Evolutionary conservation across 352 stramenopile genomes (phyloP), one percentile per base, ranked within the genome.

Genomic region (Sclerospora graminicola): DNA sequence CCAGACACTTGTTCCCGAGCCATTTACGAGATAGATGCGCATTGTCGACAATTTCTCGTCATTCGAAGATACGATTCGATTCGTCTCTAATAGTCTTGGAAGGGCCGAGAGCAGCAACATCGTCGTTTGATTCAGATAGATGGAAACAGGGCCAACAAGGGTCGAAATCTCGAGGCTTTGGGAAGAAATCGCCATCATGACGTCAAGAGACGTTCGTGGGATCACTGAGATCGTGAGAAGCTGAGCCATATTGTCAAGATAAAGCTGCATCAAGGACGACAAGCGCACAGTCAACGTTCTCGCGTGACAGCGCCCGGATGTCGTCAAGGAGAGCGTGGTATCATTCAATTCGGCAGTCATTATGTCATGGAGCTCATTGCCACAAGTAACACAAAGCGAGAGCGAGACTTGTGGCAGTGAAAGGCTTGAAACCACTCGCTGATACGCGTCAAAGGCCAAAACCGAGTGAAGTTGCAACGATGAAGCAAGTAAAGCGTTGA

Each of bases 51-150:
- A 48, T 35, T 63, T 61, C 1, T 66, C 40, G 11, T 60, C 40
- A 5, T 8, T 9, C 8, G 44, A 18, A 11, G 29, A 48, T 20
- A n/a, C 27, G 9, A 29, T 57, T 5, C 13, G 5, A 7, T 56
- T 34, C 14, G 29, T 14, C 5, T 46, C 45, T 19, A 82, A 37
- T 31, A 82, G 51, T n/a, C 61, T 73, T 3, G 73, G 60, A 8
- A 88, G 58, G 5, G 68, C 69, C 21, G 64, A 68, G 23, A 89
- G 27, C 35, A 86, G 56, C 5, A 89, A 37, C 35, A 85, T 81
- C 8, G 75, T 69, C 4, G 75, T 86, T 31, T 86, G 78, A 27
- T 67, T 85, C 21, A 89, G 27, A 34, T 82, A 86, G 7, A 89
- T 19, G 9, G 60, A 75, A 8, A 65, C 41, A 7, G 70, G 61